Evolutionary conservation across 257 asterid genomes (phyloP), one percentile per base, ranked within the genome.

Genomic region (Scutellaria baicalensis): DNA sequence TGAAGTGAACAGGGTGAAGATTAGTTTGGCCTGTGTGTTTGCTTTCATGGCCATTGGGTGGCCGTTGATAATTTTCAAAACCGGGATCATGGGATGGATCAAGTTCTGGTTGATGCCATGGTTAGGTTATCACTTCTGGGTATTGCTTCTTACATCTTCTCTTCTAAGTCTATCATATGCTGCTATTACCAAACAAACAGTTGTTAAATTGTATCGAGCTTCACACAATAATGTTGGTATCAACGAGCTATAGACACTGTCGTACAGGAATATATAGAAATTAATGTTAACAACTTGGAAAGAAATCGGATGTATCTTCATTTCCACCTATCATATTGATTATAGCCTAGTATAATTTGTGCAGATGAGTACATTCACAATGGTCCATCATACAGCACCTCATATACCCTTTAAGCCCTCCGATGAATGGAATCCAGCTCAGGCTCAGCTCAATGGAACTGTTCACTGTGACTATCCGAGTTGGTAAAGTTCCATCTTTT

Each of bases 351-450:
- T n/a, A n/a, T n/a, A n/a, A n/a, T n/a, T n/a, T n/a, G 74, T 75
- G 54, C 87, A 94, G 99, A 94, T 94, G 99, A 91, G 97, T 75
- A 91, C 99, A 75, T 91, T 91, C 76, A 89, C 97, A 23, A 91
- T 91, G 97, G 99, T 94, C 77, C 97, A 94, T 78, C 99, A 91
- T 73, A 94, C 97, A 0, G 97, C 99, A 14, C 99, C 99, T 57
- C 99, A 94, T 75, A 94, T 94, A 81, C 97, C 99, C 40, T 94
- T 88, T 56, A 91, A 94, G 76, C 45, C 85, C 70, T 84, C 93
- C 0, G 88, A 88, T 1, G 88, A 86, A 74, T 91, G 99, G 99
- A 91, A 91, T 68, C 93, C 97, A 10, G 97, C 99, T 48, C 95
- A 89, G 77, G 99, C 99, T 42, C 97, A 94, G 80, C 95, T 91